These are phyloP conservation scores for Pittosporum tobira DNA, from an alignment of 129 eudicot genomes.

Conservation along the genomic window DNA sequence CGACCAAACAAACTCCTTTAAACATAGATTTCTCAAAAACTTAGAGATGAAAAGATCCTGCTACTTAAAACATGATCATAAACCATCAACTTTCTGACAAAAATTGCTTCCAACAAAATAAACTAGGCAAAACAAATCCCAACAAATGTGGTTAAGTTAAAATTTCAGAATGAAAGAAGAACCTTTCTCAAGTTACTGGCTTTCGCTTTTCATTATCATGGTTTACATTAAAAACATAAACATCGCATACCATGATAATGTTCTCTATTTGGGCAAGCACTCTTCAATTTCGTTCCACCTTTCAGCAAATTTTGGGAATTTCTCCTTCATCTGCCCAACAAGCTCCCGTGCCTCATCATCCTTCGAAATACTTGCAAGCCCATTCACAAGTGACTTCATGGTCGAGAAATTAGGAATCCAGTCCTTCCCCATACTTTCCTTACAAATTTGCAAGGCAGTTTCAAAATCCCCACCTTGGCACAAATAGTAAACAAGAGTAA, in stretches of 20 bases:
- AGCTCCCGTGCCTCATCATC: constrained; percentile 65
- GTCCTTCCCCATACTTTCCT: constrained; percentile 53
- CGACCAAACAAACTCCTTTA: background rate
- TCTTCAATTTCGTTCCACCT: constrained; percentile 73
- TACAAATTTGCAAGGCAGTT: constrained; percentile 49
- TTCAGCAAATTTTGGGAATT: constrained; percentile 48
- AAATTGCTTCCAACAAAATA: background rate
- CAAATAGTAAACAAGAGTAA: constrained; percentile 55
- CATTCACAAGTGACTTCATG: constrained; percentile 81
- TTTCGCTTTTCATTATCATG: constrained; percentile 4
- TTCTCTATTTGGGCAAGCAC: constrained; percentile 45
- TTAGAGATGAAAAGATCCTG: background rate
- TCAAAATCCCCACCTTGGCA: constrained; percentile 64
- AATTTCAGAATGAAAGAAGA: background rate
- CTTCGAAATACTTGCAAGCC: constrained; percentile 53
- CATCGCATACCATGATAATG: constrained; percentile 5
- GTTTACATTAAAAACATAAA: background rate
- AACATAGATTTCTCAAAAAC: background rate
- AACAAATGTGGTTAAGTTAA: background rate
- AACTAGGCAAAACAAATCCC: background rate
- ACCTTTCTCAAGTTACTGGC: background rate
- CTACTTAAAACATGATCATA: background rate
- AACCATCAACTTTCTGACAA: background rate
- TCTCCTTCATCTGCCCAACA: constrained; percentile 55
- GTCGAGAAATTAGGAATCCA: constrained; percentile 72